phyloP scores from a whole-genome alignment of 2,329 filamentous ascomycete species.

The Fusarium euwallaceae region DNA sequence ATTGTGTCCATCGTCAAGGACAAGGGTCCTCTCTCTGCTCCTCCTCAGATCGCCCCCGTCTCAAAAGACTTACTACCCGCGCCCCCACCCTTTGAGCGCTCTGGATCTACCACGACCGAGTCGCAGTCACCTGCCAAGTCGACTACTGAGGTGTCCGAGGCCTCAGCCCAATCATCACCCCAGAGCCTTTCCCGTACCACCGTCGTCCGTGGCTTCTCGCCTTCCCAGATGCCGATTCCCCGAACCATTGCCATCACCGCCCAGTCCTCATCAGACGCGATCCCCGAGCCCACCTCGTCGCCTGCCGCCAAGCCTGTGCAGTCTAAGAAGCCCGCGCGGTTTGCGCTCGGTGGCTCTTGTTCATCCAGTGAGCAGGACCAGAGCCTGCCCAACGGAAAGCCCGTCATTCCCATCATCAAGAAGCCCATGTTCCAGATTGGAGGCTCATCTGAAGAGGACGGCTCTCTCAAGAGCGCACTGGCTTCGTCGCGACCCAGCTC shows the following conservation, averaged over 20 bases:
- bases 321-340: slow-evolving; percentile 73
- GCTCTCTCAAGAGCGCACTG: slow-evolving; percentile 74
- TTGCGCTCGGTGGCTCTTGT: slow-evolving; percentile 83
- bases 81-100: slow-evolving; percentile 54
- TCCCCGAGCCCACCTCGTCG: slow-evolving; percentile 71
- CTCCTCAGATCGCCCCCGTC: slow-evolving; percentile 46
- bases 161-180: slow-evolving; percentile 47
- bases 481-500: slow-evolving; percentile 59
- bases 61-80: slow-evolving; percentile 58
- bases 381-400: slow-evolving; percentile 60
- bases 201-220: slow-evolving; percentile 88
- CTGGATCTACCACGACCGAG: slow-evolving; percentile 61
- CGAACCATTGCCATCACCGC: slow-evolving; percentile 62
- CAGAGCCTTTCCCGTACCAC: slow-evolving; percentile 50
- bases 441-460: slow-evolving; percentile 80
- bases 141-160: slow-evolving; percentile 61
- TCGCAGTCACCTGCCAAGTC: slow-evolving; percentile 67
- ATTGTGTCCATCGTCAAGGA: slow-evolving; percentile 93
- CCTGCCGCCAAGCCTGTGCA: slow-evolving; percentile 76
- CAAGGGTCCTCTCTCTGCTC: slow-evolving; percentile 70
- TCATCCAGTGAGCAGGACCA: slow-evolving; percentile 74
- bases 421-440: slow-evolving; percentile 66
- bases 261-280: slow-evolving; percentile 66
- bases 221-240: slow-evolving; percentile 72
- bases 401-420: slow-evolving; percentile 47